Base-by-base conservation (phyloP, 2,329 filamentous ascomycete genomes). In the Fusarium sarcochroum region DNA sequence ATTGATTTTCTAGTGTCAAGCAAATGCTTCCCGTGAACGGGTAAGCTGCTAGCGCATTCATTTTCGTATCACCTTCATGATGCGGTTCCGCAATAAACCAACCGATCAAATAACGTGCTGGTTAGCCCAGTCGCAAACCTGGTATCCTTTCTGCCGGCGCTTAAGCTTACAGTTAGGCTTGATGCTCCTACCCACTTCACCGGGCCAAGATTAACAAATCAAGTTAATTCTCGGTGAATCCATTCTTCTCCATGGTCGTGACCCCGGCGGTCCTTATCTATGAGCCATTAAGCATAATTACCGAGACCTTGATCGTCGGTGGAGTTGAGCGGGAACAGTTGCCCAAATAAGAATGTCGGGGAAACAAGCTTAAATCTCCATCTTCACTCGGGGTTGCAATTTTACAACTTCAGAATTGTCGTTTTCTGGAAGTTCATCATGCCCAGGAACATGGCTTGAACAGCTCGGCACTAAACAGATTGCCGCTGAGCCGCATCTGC, bases 251-350 rank as follows among this genome's bases (percentile, higher is more conserved):
- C 49, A 63, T 49, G 48, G 49, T 23, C 14, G 21, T 21, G n/a
- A 20, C 35, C 38, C 55, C 34, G 41, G 34, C 27, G 5, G 17
- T 40, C 30, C 58, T 64, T 64, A 64, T 64, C 61, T 59, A 27
- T 64, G 59, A 64, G 59, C 40, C 47, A 64, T 51, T 64, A 64
- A 64, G 59, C 61, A 64, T 64, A 64, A 64, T 42, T 64, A 38
- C 35, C 37, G 23, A 20, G 32, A 9, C 21, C 2, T 37, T 14
- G 59, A 64, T 64, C 52, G 37, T 21, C 51, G 42, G 59, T 64
- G 61, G 61, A 59, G 52, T 27, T 8, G 11, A 27, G 56, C 37
- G 59, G 57, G 23, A 40, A 32, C 17, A 42, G 32, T 40, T 45
- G 20, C 45, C 38, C 25, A 38, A 44, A 42, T 40, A 23, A 18